Conservation (phyloP, 2,329 filamentous ascomycete species). For the Mollisiaceae sp. region DNA sequence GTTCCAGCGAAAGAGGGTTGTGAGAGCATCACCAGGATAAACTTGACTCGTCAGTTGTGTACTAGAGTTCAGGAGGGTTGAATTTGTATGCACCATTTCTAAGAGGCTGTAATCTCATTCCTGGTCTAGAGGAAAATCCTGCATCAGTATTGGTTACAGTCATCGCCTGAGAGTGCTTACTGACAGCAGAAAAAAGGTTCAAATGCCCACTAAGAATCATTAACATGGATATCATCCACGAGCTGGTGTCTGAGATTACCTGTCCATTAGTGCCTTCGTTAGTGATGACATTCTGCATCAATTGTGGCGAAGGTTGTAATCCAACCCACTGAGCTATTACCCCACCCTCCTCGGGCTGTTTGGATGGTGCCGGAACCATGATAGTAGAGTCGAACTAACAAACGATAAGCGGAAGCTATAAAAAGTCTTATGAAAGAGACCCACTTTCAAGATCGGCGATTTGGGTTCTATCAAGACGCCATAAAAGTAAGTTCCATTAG, state of each 20-base stretch:
- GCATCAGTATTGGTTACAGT: background rate
- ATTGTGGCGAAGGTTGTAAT: background rate
- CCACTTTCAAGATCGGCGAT: slow-evolving; percentile 11
- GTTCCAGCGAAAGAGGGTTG: slow-evolving; percentile 12
- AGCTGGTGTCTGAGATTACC: background rate
- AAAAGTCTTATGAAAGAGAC: no score
- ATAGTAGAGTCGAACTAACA: slow-evolving; percentile 11
- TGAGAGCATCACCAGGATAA: slow-evolving; percentile 13
- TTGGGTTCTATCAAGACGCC: background rate
- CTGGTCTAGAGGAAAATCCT: background rate
- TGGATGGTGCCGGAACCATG: background rate
- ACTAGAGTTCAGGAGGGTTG: background rate
- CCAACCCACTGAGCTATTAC: background rate
- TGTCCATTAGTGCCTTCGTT: background rate
- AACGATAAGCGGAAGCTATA: background rate
- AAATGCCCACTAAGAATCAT: background rate
- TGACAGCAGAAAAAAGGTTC: background rate
- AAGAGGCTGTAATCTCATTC: background rate
- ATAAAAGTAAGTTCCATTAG: background rate
- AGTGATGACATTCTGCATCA: background rate
- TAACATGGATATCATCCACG: no score
- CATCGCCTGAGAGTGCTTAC: background rate
- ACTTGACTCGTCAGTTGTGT: background rate
- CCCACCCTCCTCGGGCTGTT: background rate
- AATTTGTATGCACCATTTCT: background rate